These are phyloP conservation scores for Phaeosphaeria sp. DNA, from an alignment of 2,329 filamentous ascomycete species.

Conservation along the genomic window DNA sequence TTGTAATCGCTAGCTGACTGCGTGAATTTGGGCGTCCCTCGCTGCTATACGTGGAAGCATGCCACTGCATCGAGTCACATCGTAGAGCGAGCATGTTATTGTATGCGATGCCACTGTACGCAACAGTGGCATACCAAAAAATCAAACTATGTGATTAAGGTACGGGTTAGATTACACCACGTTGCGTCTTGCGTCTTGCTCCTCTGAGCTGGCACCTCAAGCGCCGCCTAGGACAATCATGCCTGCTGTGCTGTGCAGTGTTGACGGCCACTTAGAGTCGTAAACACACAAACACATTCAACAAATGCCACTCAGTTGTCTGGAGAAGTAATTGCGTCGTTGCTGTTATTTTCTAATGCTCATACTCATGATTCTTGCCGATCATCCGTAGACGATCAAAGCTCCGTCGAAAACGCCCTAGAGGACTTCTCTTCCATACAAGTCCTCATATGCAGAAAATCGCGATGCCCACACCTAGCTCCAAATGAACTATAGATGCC, in stretches of 20 bases:
- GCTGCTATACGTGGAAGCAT: background rate
- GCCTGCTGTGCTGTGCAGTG: background rate
- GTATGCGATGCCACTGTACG: background rate
- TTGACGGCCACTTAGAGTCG: background rate
- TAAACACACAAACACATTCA: background rate
- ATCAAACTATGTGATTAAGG: background rate
- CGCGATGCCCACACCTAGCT: constrained; percentile 1
- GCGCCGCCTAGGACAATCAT: background rate
- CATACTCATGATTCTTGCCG: background rate
- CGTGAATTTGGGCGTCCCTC: too few relatives aligned
- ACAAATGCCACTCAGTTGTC: background rate
- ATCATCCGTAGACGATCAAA: constrained; percentile 4
- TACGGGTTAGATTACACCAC: background rate
- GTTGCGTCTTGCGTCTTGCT: background rate
- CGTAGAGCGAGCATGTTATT: background rate
- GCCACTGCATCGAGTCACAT: background rate
- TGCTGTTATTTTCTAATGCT: background rate
- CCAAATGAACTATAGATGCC: background rate
- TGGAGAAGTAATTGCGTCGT: background rate
- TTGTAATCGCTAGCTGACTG: too few relatives aligned
- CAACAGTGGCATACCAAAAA: background rate
- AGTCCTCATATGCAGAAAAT: constrained; percentile 9
- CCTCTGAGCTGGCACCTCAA: background rate
- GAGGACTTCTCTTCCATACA: constrained; percentile 1
- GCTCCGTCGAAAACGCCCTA: constrained; percentile 4